Evolutionary conservation across 2,329 filamentous ascomycete genomes (phyloP).

Genomic region (Cadophora sp.): DNA sequence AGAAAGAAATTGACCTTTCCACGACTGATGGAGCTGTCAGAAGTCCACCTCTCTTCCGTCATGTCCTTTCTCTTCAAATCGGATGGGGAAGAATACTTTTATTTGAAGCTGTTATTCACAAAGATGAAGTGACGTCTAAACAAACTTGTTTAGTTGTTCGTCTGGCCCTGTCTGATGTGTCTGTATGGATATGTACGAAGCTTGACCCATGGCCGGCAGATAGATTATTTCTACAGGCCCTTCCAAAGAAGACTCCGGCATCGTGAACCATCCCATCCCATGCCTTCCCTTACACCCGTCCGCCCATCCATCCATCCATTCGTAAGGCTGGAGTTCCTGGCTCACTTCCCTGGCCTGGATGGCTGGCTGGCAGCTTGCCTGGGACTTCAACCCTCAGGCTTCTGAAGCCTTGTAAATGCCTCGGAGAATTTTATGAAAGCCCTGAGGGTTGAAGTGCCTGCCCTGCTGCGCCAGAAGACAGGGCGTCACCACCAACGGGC

Average conservation of each 20-base stretch:
- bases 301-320: too few relatives aligned
- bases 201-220: conserved; percentile 40
- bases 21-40: neutral
- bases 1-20: neutral
- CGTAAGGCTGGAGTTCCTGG: conserved; percentile 34
- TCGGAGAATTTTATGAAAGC: conserved; percentile 38
- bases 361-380: neutral
- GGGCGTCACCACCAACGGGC: conserved; percentile 1
- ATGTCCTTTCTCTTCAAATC: neutral
- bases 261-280: conserved; percentile 2
- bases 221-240: conserved; percentile 33
- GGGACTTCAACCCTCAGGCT: neutral
- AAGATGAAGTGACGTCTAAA: conserved; percentile 33
- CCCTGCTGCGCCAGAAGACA: neutral
- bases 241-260: conserved; percentile 20
- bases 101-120: neutral
- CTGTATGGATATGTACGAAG: conserved; percentile 4
- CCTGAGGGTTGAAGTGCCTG: conserved; percentile 14
- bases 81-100: neutral
- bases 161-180: conserved; percentile 1
- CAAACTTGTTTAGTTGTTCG: neutral
- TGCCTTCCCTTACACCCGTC: too few relatives aligned
- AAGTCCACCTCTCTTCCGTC: neutral
- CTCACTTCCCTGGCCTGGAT: conserved; percentile 16
- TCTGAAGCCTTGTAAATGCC: neutral